phyloP scores from a whole-genome alignment of 2,329 filamentous ascomycete genomes.

The Colletotrichum eremochloae region DNA sequence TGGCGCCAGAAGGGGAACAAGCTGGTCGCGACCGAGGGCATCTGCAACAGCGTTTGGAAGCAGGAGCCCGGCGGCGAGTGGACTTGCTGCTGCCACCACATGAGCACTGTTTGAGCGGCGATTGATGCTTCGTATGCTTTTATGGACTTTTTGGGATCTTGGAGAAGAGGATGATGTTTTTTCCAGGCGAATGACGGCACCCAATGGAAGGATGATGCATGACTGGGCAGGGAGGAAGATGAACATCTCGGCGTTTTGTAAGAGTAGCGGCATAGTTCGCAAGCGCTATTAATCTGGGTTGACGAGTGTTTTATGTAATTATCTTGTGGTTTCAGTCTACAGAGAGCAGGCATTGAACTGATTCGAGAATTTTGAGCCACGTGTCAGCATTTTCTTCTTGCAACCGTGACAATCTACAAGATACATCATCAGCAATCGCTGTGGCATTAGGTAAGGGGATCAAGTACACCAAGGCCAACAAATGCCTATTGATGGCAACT shows the following conservation, averaged over 20 bases:
- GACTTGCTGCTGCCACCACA: conserved; percentile 52
- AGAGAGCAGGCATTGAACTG: not conserved
- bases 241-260: conserved; percentile 29
- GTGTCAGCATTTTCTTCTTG: not conserved
- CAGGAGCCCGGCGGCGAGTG: conserved; percentile 53
- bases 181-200: not conserved
- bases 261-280: conserved; percentile 27
- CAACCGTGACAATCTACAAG: not conserved
- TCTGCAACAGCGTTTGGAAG: conserved; percentile 52
- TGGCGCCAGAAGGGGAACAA: conserved; percentile 49
- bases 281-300: conserved; percentile 4
- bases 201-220: not conserved
- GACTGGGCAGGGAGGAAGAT: not conserved
- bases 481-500: not conserved
- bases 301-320: not conserved
- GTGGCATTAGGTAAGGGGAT: too few relatives aligned
- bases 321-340: not conserved
- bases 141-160: not conserved
- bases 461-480: not conserved
- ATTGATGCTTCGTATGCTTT: not conserved
- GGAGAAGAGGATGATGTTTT: not conserved
- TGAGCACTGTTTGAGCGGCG: conserved; percentile 42
- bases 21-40: conserved; percentile 51
- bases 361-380: not conserved
- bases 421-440: not conserved